These are phyloP conservation scores for Ascochyta fabae DNA, from an alignment of 2,329 filamentous ascomycete species.

Conservation along the genomic window DNA sequence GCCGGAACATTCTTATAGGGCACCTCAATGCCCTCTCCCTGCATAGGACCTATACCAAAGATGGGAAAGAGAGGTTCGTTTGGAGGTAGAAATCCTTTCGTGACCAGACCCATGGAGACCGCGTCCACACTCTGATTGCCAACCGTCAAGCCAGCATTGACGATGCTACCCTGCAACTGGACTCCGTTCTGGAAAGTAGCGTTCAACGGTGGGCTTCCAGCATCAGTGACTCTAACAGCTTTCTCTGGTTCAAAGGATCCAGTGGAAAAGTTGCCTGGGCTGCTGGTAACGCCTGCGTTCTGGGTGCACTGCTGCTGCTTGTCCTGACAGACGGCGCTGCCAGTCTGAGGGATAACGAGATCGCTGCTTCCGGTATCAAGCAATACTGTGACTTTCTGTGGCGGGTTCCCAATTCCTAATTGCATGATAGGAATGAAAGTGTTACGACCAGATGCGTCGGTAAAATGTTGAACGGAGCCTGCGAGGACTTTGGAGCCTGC, in stretches of 20 bases:
- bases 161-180: not conserved
- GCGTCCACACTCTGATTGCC: not conserved
- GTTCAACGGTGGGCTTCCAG: not conserved
- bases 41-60: constrained; percentile 1
- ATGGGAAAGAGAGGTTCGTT: not conserved
- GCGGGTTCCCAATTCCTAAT: not conserved
- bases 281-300: not conserved
- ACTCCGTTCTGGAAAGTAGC: not conserved
- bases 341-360: not conserved
- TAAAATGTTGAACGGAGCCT: not conserved
- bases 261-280: not conserved
- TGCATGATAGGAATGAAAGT: not conserved
- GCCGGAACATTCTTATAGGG: not conserved
- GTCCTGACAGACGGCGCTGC: not conserved
- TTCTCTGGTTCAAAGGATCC: not conserved
- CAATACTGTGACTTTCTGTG: not conserved
- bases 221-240: not conserved
- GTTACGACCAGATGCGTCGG: not conserved
- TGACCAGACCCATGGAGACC: not conserved
- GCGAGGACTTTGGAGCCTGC: not conserved
- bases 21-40: not conserved
- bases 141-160: not conserved
- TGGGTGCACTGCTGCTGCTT: not conserved
- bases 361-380: constrained; percentile 4
- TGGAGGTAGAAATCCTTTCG: not conserved